Evolutionary conservation across 306 rosid genomes (phyloP).

Genomic region (Dalbergia cochinchinensis): DNA sequence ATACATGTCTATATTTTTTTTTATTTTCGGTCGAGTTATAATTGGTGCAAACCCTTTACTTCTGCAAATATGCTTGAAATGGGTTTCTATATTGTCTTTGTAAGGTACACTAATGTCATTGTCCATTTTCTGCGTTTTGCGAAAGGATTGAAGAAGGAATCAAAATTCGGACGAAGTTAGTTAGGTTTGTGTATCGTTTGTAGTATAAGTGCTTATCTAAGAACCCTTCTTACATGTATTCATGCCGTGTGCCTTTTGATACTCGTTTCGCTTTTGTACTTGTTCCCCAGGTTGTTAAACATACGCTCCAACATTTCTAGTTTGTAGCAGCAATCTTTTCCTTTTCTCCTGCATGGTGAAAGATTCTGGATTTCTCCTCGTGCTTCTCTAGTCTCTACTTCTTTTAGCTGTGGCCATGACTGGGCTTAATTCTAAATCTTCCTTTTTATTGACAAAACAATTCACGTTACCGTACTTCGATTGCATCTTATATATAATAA

Average conservation of each 20-base stretch:
- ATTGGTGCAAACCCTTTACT: background rate
- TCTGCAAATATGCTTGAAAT: background rate
- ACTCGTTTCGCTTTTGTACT: background rate
- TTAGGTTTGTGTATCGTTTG: background rate
- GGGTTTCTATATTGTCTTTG: background rate
- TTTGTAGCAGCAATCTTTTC: background rate
- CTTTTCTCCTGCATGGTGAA: background rate
- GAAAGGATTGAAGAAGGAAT: background rate
- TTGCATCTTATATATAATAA: too few species aligned
- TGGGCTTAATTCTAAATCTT: background rate
- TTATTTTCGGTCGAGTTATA: background rate
- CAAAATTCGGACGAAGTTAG: background rate
- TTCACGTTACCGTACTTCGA: background rate
- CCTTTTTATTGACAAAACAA: too few species aligned
- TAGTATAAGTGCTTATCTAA: background rate
- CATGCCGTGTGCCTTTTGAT: background rate
- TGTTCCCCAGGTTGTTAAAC: background rate
- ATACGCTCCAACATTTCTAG: background rate
- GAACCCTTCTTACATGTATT: too few species aligned
- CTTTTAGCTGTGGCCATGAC: background rate
- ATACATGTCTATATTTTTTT: too few species aligned
- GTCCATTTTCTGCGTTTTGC: background rate
- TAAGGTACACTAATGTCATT: background rate
- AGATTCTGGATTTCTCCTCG: background rate
- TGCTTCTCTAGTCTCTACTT: background rate